Conservation (phyloP, 2,329 filamentous ascomycete genomes). For the Aspergillus ochraceoroseus region DNA sequence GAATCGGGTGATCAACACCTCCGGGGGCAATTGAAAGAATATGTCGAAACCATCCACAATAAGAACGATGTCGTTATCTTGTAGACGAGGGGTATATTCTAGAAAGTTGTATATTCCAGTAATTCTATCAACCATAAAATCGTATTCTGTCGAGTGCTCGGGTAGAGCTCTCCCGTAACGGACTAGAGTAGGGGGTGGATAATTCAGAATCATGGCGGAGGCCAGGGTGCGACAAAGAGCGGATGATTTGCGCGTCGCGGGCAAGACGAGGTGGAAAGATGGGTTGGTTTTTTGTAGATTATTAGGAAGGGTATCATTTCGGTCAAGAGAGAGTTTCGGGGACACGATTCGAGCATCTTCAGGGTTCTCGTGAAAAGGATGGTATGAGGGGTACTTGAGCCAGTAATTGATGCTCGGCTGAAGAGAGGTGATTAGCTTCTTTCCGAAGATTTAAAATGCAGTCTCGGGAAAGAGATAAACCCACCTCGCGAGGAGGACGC, state of each 20-base stretch:
- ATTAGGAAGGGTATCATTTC: constrained; percentile 30
- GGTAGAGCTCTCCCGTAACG: constrained; percentile 38
- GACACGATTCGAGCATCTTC: constrained; percentile 32
- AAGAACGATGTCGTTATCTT: constrained; percentile 58
- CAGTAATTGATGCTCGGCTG: constrained; percentile 30
- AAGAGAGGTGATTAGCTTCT: not conserved
- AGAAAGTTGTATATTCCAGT: constrained; percentile 48
- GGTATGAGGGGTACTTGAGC: constrained; percentile 33
- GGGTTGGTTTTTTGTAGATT: constrained; percentile 35
- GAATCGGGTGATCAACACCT: constrained; percentile 60
- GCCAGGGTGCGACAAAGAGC: constrained; percentile 56
- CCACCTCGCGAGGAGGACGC: constrained; percentile 19
- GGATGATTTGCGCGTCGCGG: constrained; percentile 45
- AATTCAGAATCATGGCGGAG: constrained; percentile 56
- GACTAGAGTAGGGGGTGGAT: constrained; percentile 54
- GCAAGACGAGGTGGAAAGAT: constrained; percentile 54
- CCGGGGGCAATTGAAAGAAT: constrained; percentile 61
- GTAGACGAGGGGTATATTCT: constrained; percentile 44
- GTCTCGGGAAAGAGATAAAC: not conserved
- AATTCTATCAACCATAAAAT: constrained; percentile 46
- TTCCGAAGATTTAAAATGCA: not conserved
- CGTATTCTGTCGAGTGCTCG: constrained; percentile 32
- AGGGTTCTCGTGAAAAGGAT: constrained; percentile 27
- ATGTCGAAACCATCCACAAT: constrained; percentile 61
- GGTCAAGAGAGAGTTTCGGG: constrained; percentile 18